Conservation (phyloP, 257 asterid species). For the Nicotiana knightiana region DNA sequence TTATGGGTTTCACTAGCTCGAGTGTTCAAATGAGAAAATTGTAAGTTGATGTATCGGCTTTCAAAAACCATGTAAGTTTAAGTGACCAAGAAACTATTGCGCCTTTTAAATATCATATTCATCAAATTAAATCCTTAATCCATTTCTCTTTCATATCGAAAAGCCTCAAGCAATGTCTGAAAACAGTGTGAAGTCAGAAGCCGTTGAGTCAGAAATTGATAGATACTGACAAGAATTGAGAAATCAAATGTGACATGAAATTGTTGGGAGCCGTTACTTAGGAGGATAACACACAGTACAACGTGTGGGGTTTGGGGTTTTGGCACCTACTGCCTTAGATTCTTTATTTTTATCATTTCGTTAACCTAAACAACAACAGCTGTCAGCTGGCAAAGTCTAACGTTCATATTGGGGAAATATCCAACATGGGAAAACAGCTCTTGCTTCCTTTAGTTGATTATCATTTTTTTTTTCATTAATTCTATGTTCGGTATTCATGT, state of each 20-base stretch:
- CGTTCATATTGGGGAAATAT: conserved; percentile 7
- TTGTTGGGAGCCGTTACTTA: not conserved
- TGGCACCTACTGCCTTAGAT: not conserved
- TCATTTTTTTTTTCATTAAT: too few species aligned
- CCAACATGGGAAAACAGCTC: not conserved
- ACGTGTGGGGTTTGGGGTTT: not conserved
- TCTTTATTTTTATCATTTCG: not conserved
- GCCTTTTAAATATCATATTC: too few species aligned
- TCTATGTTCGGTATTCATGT: too few species aligned
- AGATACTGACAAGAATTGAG: not conserved
- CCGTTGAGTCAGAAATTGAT: not conserved
- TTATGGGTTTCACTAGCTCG: too few species aligned
- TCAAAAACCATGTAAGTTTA: too few species aligned
- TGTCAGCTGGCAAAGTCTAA: conserved; percentile 13
- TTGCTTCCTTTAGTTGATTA: not conserved
- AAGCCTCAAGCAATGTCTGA: not conserved
- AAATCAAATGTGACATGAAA: not conserved
- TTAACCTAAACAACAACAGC: not conserved
- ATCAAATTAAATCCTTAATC: too few species aligned
- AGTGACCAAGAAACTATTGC: too few species aligned
- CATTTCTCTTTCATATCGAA: not conserved
- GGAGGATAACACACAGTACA: not conserved
- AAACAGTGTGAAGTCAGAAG: not conserved
- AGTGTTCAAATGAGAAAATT: too few species aligned
- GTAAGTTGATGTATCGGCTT: too few species aligned